A percentile compares a stretch with the other conserved stretches of the same genome.
These are phyloP conservation scores for Puccinia triticina DNA, from an alignment of 1,284 basidiomycete genomes.

Conservation along the genomic window DNA sequence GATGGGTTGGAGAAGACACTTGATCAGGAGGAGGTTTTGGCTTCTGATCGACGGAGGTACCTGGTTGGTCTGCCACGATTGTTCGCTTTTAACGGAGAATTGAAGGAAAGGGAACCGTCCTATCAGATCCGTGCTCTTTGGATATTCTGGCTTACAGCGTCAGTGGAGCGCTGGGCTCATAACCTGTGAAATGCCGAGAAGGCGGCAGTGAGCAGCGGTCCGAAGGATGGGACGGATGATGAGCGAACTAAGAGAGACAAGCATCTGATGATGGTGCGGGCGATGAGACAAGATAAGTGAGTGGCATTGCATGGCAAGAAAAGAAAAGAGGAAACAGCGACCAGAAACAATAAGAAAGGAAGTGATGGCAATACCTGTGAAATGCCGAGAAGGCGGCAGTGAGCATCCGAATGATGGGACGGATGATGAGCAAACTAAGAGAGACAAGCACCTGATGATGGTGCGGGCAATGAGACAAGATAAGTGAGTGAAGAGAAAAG, in stretches of 20 bases:
- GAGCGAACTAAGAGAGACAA: background rate
- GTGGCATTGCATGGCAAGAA: background rate
- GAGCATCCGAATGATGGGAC: no score
- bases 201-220: background rate
- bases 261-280: background rate
- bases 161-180: no score
- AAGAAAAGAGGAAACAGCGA: background rate
- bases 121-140: background rate
- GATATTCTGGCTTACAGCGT: background rate
- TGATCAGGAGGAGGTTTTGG: background rate
- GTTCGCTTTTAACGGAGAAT: background rate
- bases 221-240: background rate
- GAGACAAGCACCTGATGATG: no score
- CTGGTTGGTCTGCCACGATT: background rate
- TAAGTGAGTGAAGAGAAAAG: no score
- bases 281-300: conserved; percentile 3
- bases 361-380: no score
- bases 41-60: background rate
- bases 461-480: no score
- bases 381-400: no score
- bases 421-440: no score
- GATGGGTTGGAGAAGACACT: background rate
- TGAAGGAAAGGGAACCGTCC: background rate
- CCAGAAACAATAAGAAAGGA: no score
- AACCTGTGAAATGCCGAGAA: background rate